A percentile compares a stretch with the other conserved stretches of the same genome.
Evolutionary conservation across 2,329 filamentous ascomycete species (phyloP).

Genomic region (Ophiostoma ulmi): DNA sequence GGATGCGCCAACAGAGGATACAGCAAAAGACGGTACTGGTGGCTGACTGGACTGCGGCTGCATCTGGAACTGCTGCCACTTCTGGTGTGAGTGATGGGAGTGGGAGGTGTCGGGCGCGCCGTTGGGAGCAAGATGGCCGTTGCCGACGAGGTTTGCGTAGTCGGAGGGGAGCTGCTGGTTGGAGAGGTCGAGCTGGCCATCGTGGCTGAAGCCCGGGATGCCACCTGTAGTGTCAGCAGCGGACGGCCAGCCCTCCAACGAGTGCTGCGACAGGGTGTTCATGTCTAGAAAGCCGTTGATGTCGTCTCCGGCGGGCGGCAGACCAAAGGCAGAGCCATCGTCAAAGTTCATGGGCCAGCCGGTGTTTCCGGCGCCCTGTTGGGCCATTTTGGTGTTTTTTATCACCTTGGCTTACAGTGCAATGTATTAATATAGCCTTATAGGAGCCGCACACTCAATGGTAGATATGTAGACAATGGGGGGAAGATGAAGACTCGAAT

Average conservation of each 20-base stretch:
- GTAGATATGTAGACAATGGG: background rate
- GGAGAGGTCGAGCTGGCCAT: constrained; percentile 14
- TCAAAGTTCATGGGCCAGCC: constrained; percentile 26
- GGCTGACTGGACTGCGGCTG: constrained; percentile 14
- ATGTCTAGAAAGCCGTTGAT: constrained; percentile 23
- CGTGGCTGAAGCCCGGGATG: background rate
- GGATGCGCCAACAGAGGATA: background rate
- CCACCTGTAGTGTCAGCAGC: background rate
- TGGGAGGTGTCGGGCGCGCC: background rate
- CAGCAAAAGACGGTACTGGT: constrained; percentile 13
- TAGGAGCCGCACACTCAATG: background rate
- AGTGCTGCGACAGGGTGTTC: constrained; percentile 22
- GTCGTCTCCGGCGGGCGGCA: constrained; percentile 21
- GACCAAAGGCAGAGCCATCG: constrained; percentile 20
- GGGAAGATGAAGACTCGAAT: background rate
- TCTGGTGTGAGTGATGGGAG: constrained; percentile 14
- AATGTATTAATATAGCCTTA: background rate
- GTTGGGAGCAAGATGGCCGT: background rate
- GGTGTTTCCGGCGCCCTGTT: constrained; percentile 24
- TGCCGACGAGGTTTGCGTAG: constrained; percentile 15
- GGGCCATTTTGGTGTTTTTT: constrained; percentile 26
- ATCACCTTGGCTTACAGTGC: constrained; percentile 18
- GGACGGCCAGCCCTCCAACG: constrained; percentile 23
- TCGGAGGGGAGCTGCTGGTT: constrained; percentile 9
- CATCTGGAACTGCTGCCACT: constrained; percentile 16